A percentile compares a stretch with the other conserved stretches of the same genome.
phyloP scores from a whole-genome alignment of 345 rosid species.

The Populus ilicifolia region DNA sequence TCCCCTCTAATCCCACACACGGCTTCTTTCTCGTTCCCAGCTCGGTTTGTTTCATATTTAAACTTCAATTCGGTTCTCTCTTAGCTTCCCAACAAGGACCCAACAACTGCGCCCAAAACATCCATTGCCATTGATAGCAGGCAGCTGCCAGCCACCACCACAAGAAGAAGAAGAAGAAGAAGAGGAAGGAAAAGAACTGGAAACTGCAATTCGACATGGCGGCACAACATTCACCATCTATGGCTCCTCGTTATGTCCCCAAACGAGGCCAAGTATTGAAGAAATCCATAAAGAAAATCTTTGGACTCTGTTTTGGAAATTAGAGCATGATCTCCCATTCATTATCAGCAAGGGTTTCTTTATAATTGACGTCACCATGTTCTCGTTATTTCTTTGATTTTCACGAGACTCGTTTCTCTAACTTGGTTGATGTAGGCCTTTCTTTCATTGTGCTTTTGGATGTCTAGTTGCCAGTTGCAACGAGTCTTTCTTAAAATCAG shows the following conservation, averaged over 20 bases:
- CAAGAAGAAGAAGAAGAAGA: fast-evolving
- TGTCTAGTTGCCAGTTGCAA: not conserved
- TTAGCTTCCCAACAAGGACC: not conserved
- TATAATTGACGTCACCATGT: not conserved
- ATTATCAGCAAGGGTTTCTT: not conserved
- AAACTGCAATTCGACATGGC: not conserved
- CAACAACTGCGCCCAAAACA: not conserved
- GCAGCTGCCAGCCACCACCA: not conserved
- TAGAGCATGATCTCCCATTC: not conserved
- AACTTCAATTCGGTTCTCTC: not conserved
- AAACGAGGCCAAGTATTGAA: constrained; percentile 45
- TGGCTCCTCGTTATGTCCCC: constrained; percentile 38
- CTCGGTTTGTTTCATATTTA: not conserved
- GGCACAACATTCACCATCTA: too few species aligned
- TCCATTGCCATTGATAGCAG: not conserved
- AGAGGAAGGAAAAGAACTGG: not conserved
- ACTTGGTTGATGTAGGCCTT: not conserved
- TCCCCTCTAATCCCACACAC: not conserved
- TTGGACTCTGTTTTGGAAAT: constrained; percentile 19
- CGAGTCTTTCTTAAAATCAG: not conserved
- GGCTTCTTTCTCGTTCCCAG: not conserved
- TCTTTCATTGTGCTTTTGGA: not conserved
- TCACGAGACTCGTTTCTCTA: not conserved
- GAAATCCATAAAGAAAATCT: constrained; percentile 19
- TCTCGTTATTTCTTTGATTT: not conserved